Conservation (phyloP, 2,329 filamentous ascomycete species). For the Phaeophleospora eucalypticola region DNA sequence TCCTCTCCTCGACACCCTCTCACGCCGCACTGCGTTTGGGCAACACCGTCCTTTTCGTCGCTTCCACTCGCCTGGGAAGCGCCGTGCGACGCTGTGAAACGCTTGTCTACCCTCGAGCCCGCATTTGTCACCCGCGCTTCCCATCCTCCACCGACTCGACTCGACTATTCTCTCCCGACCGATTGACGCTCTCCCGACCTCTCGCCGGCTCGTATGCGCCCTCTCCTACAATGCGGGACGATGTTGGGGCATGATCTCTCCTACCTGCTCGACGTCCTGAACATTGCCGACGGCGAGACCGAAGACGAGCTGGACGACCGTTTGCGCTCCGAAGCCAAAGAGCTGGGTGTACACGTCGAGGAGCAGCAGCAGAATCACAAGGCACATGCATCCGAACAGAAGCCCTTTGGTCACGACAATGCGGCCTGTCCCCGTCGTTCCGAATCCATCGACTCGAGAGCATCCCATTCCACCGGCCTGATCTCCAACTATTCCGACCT, state of each 20-base stretch:
- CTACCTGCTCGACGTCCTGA: slow-evolving; percentile 30
- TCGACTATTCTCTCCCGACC: too few relatives aligned
- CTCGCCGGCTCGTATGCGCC: too few relatives aligned
- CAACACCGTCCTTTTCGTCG: too few relatives aligned
- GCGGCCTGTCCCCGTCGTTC: slow-evolving; percentile 11
- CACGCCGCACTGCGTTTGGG: too few relatives aligned
- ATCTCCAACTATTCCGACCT: slow-evolving; percentile 31
- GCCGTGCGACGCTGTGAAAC: too few relatives aligned
- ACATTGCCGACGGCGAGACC: slow-evolving; percentile 26
- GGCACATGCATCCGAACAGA: background rate
- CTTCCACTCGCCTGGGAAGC: too few relatives aligned
- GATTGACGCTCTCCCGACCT: too few relatives aligned
- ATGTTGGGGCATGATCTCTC: slow-evolving; percentile 21
- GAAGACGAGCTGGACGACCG: slow-evolving; percentile 29
- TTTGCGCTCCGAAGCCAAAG: slow-evolving; percentile 25
- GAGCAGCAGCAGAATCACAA: background rate
- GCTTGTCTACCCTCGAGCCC: too few relatives aligned
- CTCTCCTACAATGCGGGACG: slow-evolving; percentile 16
- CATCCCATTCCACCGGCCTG: slow-evolving; percentile 33
- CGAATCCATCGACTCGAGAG: slow-evolving; percentile 26
- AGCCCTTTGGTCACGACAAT: slow-evolving; percentile 4
- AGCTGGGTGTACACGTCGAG: slow-evolving; percentile 21
- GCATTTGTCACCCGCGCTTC: too few relatives aligned
- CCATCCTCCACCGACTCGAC: too few relatives aligned
- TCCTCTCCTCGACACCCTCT: too few relatives aligned